Evolutionary conservation across 108 stramenopile species (phyloP).

Genomic region (Conticribra weissflogii): DNA sequence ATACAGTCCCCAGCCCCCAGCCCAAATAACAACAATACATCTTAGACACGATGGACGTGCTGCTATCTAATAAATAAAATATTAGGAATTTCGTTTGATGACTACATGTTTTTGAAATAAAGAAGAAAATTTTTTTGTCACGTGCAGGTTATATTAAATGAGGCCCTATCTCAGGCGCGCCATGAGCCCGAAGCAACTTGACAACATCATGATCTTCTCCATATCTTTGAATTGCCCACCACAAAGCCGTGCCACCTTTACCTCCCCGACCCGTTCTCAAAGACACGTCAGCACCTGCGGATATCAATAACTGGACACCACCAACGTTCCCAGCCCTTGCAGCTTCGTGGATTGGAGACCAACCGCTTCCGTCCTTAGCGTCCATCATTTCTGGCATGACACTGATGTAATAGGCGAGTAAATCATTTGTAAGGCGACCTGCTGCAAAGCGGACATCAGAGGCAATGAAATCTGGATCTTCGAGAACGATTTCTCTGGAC

Average conservation of each 20-base stretch:
- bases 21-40: no score
- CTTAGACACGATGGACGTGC: no score
- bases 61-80: no score
- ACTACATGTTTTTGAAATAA: no score
- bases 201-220: conserved; percentile 35
- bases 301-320: conserved; percentile 40
- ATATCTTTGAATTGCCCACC: conserved; percentile 49
- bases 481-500: conserved; percentile 15
- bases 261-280: conserved; percentile 33
- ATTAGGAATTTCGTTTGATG: no score
- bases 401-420: conserved; percentile 31
- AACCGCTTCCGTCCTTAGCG: conserved; percentile 42
- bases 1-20: no score
- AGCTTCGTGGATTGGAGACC: conserved; percentile 58
- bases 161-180: conserved; percentile 32
- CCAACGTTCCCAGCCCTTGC: conserved; percentile 43
- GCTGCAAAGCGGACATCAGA: conserved; percentile 36
- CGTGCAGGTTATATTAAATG: not conserved
- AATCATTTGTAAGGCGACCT: conserved; percentile 22
- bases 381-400: conserved; percentile 24
- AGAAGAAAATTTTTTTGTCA: no score
- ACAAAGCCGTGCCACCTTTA: conserved; percentile 40
- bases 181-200: conserved; percentile 31
- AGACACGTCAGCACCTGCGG: conserved; percentile 26
- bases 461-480: conserved; percentile 7